Evolutionary conservation across 441 rosid genomes (phyloP).

Genomic region (Breynia disticha): DNA sequence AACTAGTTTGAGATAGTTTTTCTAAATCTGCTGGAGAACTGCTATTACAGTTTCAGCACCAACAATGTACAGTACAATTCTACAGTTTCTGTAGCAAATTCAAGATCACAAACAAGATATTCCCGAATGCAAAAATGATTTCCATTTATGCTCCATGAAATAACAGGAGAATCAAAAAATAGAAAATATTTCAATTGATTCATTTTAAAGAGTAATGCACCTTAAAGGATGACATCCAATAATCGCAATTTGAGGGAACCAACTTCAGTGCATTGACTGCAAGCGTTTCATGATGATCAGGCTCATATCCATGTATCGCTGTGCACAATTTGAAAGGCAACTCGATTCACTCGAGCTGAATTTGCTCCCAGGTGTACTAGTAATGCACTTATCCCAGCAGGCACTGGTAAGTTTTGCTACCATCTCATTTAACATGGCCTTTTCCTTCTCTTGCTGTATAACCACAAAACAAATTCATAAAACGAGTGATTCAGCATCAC

Average conservation of each 20-base stretch:
- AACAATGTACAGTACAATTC: too few relatives aligned
- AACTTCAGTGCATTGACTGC: conserved; percentile 50
- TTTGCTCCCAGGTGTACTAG: conserved; percentile 74
- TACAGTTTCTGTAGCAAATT: too few relatives aligned
- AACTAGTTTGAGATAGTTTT: too few relatives aligned
- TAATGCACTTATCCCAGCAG: conserved; percentile 92
- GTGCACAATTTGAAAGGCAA: conserved; percentile 69
- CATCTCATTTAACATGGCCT: conserved; percentile 69
- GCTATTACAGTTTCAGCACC: too few relatives aligned
- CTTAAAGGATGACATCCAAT: too few relatives aligned
- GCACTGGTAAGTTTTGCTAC: conserved; percentile 65
- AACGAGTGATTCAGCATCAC: conserved; percentile 1
- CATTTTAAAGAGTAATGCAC: too few relatives aligned
- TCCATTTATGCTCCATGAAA: too few relatives aligned
- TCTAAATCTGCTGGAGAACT: too few relatives aligned
- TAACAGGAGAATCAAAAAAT: too few relatives aligned
- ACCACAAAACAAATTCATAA: conserved; percentile 13
- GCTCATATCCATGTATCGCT: conserved; percentile 73
- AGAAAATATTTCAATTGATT: too few relatives aligned
- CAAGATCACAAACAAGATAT: too few relatives aligned
- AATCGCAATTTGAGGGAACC: background rate
- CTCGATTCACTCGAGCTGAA: conserved; percentile 78
- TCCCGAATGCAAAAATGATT: too few relatives aligned
- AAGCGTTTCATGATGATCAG: conserved; percentile 69
- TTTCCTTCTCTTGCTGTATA: conserved; percentile 78